Evolutionary conservation across 2,329 filamentous ascomycete species (phyloP), one percentile per base, ranked within the genome.

Genomic region (Tolypocladium ovalisporum): DNA sequence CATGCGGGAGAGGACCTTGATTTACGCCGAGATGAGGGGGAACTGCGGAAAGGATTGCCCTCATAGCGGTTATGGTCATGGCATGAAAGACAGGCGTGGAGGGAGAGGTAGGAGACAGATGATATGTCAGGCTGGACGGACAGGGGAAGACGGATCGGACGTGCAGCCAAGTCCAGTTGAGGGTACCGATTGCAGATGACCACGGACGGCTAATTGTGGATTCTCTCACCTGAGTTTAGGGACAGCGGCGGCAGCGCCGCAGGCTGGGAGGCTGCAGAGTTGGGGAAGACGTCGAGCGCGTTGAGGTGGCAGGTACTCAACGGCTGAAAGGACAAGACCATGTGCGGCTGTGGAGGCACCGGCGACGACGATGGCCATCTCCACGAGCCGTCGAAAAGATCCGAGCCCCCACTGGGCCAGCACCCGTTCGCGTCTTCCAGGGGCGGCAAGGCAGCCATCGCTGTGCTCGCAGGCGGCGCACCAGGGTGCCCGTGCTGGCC

Each of bases 351-450:
- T 19, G 55, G 10, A 27, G 52, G 47, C 40, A 51, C 44, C 17
- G 39, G 40, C 13, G 57, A 44, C 13, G 57, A 52, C 19, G 51
- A 34, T 8, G 59, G 52, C 59, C 59, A 59, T 32, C 29, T 42
- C 62, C 58, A 61, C 27, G 56, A 29, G 29, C 52, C 22, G 36
- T 61, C 57, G 34, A 56, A 37, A 4, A 56, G 24, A 37, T 52
- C 15, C 12, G 15, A 24, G 5, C 19, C 37, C 3, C 36, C 27
- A 44, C 29, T 53, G 36, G 52, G 39, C 27, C 24, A n/a, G 36
- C 17, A 56, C 13, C 29, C n/a, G 44, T 17, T 49, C n/a, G 29
- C 35, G 29, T 44, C 42, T 27, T 37, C 51, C 12, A 32, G 24
- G 29, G 52, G 55, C 10, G 47, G 40, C 36, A 47, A 22, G 27